Percentiles rank a stretch among this genome's conserved stretches.
Conservation (phyloP, 2,329 filamentous ascomycete genomes). For the Epichloe brachyelytri region DNA sequence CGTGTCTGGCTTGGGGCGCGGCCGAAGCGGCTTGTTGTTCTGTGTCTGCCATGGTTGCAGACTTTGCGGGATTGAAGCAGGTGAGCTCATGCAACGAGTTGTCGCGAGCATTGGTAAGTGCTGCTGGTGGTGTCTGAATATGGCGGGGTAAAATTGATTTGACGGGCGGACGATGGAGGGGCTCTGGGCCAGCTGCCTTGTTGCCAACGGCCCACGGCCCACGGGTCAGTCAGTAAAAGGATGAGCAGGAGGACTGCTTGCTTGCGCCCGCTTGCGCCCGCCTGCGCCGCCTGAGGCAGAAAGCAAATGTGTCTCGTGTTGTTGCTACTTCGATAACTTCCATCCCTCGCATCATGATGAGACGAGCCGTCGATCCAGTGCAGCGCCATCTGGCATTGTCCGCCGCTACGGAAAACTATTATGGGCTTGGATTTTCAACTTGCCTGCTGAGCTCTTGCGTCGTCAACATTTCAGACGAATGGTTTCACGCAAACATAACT, state of each 20-base stretch:
- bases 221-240: no score
- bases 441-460: no score
- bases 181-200: constrained; percentile 1
- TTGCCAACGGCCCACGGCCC: no score
- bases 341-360: no score
- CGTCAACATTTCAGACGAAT: no score
- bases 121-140: background rate
- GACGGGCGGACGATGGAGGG: constrained; percentile 1
- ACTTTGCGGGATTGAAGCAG: constrained; percentile 7
- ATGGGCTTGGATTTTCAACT: no score
- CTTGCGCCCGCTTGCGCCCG: no score
- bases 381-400: no score
- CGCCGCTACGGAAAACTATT: no score
- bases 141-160: constrained; percentile 16
- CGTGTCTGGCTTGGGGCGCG: constrained; percentile 38
- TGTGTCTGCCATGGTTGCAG: constrained; percentile 38
- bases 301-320: background rate
- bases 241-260: background rate
- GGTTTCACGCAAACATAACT: no score
- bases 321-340: no score
- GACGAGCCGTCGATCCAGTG: no score
- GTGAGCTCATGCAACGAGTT: constrained; percentile 8
- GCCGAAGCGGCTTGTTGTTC: constrained; percentile 31
- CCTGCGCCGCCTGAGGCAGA: background rate
- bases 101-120: constrained; percentile 16